Percentiles rank a stretch among this genome's conserved stretches.
These are phyloP conservation scores for Microcyclospora pomicola DNA, from an alignment of 2,329 filamentous ascomycete species.

Conservation along the genomic window DNA sequence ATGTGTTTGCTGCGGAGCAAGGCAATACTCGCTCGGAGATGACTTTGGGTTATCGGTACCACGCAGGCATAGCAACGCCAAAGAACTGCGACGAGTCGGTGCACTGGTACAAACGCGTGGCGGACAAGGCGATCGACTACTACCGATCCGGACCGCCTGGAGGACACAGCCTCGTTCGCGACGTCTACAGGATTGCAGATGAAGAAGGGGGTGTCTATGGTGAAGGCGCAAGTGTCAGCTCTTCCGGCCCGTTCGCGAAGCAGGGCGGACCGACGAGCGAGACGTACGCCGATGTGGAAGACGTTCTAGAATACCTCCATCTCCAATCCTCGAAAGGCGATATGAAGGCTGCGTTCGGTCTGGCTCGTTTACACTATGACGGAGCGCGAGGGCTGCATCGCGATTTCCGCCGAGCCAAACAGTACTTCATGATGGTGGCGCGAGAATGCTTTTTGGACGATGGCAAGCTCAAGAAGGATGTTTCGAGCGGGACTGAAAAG, in stretches of 20 bases:
- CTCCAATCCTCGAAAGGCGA: conserved; percentile 83
- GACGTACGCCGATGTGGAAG: conserved; percentile 73
- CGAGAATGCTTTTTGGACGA: conserved; percentile 71
- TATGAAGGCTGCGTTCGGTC: conserved; percentile 69
- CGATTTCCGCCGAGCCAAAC: conserved; percentile 59
- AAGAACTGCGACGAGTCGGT: conserved; percentile 75
- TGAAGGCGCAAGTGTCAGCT: conserved; percentile 81
- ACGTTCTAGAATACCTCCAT: conserved; percentile 88
- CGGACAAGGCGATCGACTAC: conserved; percentile 82
- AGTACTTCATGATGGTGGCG: conserved; percentile 68
- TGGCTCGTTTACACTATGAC: conserved; percentile 80
- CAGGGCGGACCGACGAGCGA: conserved; percentile 61
- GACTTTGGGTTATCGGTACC: conserved; percentile 78
- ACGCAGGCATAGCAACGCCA: conserved; percentile 70
- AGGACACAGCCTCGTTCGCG: conserved; percentile 60
- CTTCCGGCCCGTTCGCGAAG: conserved; percentile 69
- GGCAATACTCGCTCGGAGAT: conserved; percentile 82
- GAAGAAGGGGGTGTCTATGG: conserved; percentile 87
- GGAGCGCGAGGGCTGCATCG: conserved; percentile 61
- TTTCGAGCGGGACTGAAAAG: conserved; percentile 59
- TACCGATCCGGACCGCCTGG: conserved; percentile 83
- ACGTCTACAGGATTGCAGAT: conserved; percentile 78
- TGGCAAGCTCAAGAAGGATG: conserved; percentile 57
- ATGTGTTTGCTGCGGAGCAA: conserved; percentile 78
- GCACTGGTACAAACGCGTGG: conserved; percentile 82